Evolutionary conservation across 805 yeast genomes (phyloP).

Genomic region (Candida tallmaniae): DNA sequence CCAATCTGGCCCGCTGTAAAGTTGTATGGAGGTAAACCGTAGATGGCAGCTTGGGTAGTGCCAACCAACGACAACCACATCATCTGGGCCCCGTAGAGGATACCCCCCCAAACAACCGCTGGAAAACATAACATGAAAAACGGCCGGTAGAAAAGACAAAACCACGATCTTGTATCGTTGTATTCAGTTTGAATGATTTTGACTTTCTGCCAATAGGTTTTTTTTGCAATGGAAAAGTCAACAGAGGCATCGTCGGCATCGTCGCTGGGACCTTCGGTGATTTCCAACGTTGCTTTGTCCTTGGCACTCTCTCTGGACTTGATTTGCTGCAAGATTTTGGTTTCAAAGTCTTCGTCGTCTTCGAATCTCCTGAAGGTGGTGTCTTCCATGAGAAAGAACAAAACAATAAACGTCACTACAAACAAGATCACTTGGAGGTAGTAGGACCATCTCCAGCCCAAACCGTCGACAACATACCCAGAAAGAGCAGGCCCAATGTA

Average conservation of each 20-base stretch:
- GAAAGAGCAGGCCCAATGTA: constrained; percentile 42
- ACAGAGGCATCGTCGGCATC: constrained; percentile 19
- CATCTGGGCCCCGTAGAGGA: constrained; percentile 45
- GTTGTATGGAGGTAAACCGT: constrained; percentile 32
- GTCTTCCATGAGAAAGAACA: constrained; percentile 38
- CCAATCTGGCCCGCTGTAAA: constrained; percentile 36
- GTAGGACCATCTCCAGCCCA: constrained; percentile 42
- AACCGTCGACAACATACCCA: constrained; percentile 36
- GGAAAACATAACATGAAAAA: constrained; percentile 33
- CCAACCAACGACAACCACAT: constrained; percentile 46
- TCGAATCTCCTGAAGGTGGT: constrained; percentile 36
- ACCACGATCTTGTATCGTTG: constrained; percentile 38
- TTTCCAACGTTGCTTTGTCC: constrained; percentile 6
- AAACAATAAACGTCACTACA: constrained; percentile 28
- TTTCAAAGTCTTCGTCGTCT: constrained; percentile 19
- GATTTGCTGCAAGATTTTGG: constrained; percentile 27
- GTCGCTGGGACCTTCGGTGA: constrained; percentile 15
- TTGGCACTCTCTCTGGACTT: constrained; percentile 8
- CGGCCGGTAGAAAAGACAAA: constrained; percentile 35
- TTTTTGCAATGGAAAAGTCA: constrained; percentile 17
- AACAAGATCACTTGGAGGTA: constrained; percentile 25
- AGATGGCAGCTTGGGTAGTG: constrained; percentile 40
- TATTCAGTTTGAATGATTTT: constrained; percentile 31
- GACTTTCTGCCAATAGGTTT: constrained; percentile 34
- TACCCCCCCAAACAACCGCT: constrained; percentile 43